A percentile compares a stretch with the other conserved stretches of the same genome.
These are phyloP conservation scores for Phialemonium atrogriseum DNA, from an alignment of 2,329 filamentous ascomycete genomes.

Conservation along the genomic window DNA sequence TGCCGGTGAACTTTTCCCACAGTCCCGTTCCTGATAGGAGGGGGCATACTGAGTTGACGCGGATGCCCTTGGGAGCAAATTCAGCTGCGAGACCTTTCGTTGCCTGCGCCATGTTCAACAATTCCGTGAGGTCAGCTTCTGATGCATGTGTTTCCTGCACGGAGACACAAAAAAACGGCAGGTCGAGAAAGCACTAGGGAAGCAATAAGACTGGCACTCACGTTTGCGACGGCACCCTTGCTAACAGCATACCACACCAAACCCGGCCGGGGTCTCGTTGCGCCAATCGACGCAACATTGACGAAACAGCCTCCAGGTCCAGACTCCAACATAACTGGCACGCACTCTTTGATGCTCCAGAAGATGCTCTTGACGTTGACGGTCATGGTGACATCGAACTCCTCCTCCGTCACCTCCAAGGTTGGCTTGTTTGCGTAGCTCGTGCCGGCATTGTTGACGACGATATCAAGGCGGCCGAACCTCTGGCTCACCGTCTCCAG, in stretches of 20 bases:
- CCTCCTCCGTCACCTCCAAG: slow-evolving; percentile 52
- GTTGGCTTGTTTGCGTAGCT: slow-evolving; percentile 56
- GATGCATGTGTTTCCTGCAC: no score
- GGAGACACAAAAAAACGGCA: no score
- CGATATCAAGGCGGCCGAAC: slow-evolving; percentile 45
- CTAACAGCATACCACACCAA: slow-evolving; percentile 65
- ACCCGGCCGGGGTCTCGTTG: no score
- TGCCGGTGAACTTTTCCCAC: no score
- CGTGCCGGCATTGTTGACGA: slow-evolving; percentile 55
- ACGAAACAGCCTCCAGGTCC: no score
- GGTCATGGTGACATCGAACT: slow-evolving; percentile 58
- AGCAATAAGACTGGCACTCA: no score
- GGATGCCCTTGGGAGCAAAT: slow-evolving; percentile 63
- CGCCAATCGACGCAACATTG: no score
- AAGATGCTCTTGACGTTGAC: slow-evolving; percentile 64
- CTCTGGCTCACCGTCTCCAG: slow-evolving; percentile 34
- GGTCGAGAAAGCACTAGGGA: no score
- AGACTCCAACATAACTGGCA: no score
- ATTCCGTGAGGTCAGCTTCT: no score
- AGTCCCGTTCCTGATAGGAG: no score
- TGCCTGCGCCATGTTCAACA: no score
- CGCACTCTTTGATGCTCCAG: slow-evolving; percentile 46
- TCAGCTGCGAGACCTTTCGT: slow-evolving; percentile 57
- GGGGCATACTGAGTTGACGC: slow-evolving; percentile 65
- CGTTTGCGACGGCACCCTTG: slow-evolving; percentile 57